Evolutionary conservation across 73 alveolate genomes (phyloP), one percentile per base, ranked within the genome.

Genomic region (Paramecium biaurelia): DNA sequence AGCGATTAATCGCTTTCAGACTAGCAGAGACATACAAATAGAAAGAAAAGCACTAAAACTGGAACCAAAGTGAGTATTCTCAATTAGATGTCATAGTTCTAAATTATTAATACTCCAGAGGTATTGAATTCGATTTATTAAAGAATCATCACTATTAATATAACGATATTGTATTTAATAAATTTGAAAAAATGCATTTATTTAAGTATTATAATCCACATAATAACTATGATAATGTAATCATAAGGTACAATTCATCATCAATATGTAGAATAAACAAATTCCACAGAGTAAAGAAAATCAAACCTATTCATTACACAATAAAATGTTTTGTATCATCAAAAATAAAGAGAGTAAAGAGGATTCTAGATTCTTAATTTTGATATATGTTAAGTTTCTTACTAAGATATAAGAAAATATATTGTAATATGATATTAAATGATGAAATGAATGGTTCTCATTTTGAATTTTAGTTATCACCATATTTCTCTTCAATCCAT

Each of bases 401-500:
- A 53, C 68, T 53, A 18, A 18, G 34, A 53, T 53, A 53, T 53
- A 53, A 47, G 23, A 53, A 1, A 53, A 21, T 15, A 53, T 18
- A 5, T 15, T 53, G 32, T 53, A 53, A 53, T 53, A 53, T 53
- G 68, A 53, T n/a, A 53, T 53, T 53, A 4, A 53, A 38, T 38
- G 47, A 38, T 7, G 47, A 15, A 53, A 53, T 53, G 68, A 53
- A 4, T 53, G 12, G 28, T 72, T 79, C 15, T 79, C 90, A 79
- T 79, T 79, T 79, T n/a, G 23, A 14, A 4, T 45, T 42, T 79
- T 32, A 47, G 47, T 79, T 32, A 0, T 89, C 94, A 24, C 94
- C 87, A 63, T 2, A 89, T 42, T 89, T 89, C 14, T 93, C 93
- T 21, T 93, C 95, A 53, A 93, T 42, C 89, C 92, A 72, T 92